Percentiles rank a stretch among this genome's conserved stretches.
Evolutionary conservation across 163 green algal genomes (phyloP).

Genomic region (Dunaliella salina): DNA sequence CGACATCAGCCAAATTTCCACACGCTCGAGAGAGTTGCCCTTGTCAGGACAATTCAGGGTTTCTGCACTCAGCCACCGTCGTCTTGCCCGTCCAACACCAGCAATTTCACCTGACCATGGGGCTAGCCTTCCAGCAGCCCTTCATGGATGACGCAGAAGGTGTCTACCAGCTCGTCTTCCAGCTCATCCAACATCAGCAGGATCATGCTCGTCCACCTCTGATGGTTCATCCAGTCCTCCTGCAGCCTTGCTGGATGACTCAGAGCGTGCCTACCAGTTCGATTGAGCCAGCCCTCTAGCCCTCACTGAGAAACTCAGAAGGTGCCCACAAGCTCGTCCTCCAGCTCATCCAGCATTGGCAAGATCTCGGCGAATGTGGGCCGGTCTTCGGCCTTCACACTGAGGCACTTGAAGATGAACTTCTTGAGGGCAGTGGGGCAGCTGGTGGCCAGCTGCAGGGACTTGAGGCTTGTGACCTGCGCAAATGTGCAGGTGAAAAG

Average conservation of each 20-base stretch:
- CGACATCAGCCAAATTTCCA: not conserved
- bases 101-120: too few relatives aligned
- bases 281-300: not conserved
- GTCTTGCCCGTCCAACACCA: too few relatives aligned
- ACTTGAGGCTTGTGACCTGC: conserved; percentile 24
- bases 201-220: too few relatives aligned
- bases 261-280: conserved; percentile 1
- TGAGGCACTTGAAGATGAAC: conserved; percentile 32
- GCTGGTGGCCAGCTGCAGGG: conserved; percentile 13
- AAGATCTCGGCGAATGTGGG: conserved; percentile 41
- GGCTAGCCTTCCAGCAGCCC: not conserved
- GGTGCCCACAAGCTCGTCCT: conserved; percentile 20
- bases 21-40: too few relatives aligned
- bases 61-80: too few relatives aligned
- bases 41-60: too few relatives aligned
- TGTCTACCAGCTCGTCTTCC: not conserved
- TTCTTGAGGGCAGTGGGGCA: conserved; percentile 23
- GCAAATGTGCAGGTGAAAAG: not conserved
- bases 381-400: conserved; percentile 19
- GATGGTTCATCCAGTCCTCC: too few relatives aligned
- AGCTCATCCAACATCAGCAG: not conserved
- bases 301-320: not conserved
- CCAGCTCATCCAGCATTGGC: conserved; percentile 23
- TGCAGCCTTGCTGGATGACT: not conserved
- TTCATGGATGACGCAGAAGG: not conserved